phyloP scores from a whole-genome alignment of 176 grass and related monocot genomes.

The Eragrostis nindensis region DNA sequence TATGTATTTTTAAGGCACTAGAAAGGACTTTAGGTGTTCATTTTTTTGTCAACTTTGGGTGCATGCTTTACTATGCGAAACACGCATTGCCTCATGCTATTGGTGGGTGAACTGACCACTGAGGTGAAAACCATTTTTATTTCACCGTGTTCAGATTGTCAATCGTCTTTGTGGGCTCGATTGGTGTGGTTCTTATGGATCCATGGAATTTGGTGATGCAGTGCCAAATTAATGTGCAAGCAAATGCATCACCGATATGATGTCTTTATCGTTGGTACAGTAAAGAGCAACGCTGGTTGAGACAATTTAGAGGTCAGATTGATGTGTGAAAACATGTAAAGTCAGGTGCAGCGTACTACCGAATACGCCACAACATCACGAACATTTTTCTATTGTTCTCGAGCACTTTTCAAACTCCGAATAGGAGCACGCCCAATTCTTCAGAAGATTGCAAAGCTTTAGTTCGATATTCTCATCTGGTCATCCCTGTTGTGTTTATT shows the following conservation, averaged over 20 bases:
- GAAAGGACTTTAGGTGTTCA: background rate
- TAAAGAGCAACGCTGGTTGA: background rate
- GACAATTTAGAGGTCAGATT: background rate
- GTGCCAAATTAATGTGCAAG: background rate
- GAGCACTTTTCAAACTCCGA: background rate
- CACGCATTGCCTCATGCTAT: background rate
- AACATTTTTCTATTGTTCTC: background rate
- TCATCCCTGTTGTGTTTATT: background rate
- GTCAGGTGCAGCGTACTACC: background rate
- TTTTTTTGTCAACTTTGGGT: background rate
- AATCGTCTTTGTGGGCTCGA: background rate
- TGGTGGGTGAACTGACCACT: background rate
- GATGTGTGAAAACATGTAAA: background rate
- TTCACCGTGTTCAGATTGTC: background rate
- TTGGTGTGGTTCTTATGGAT: background rate
- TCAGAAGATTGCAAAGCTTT: background rate
- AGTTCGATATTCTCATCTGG: background rate
- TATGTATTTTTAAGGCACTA: background rate
- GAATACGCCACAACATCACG: too few relatives aligned
- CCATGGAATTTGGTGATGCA: background rate
- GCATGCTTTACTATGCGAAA: background rate
- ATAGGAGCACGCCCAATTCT: too few relatives aligned
- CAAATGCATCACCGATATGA: background rate
- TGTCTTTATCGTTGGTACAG: background rate
- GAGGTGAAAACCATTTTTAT: background rate